Evolutionary conservation across 371 early-diverging fungal genomes (phyloP).

Genomic region (Apophysomyces elegans): DNA sequence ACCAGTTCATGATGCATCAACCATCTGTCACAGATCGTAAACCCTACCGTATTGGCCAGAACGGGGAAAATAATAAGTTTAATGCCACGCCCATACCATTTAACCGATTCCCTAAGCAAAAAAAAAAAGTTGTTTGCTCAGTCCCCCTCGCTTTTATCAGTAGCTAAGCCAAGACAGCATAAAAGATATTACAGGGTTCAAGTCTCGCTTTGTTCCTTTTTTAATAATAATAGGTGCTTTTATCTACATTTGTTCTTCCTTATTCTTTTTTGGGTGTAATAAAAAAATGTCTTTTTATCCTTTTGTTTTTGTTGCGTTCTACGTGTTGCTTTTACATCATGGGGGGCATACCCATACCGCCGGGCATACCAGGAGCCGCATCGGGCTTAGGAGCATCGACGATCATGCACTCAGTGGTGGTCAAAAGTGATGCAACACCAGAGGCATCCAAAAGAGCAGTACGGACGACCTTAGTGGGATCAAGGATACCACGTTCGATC

Average conservation of each 20-base stretch:
- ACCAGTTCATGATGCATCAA: not conserved
- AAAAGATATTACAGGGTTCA: too few species aligned
- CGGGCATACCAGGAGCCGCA: constrained; percentile 19
- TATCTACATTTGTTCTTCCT: not conserved
- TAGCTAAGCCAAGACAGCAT: too few species aligned
- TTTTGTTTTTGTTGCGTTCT: not conserved
- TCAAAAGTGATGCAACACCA: constrained; percentile 94
- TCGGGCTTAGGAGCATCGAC: constrained; percentile 86
- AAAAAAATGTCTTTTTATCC: not conserved
- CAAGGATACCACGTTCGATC: constrained; percentile 95
- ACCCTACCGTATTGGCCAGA: too few species aligned
- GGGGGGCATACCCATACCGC: constrained; percentile 32
- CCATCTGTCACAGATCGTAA: too few species aligned
- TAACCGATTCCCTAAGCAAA: too few species aligned
- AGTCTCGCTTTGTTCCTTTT: too few species aligned
- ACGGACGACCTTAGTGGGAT: constrained; percentile 98
- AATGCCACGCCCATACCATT: too few species aligned
- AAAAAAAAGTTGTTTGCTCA: too few species aligned
- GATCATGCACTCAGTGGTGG: constrained; percentile 97
- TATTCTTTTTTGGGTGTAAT: constrained; percentile 8
- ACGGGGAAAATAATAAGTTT: too few species aligned
- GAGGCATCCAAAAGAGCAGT: constrained; percentile 95
- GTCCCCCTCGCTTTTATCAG: too few species aligned
- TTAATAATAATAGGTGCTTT: not conserved
- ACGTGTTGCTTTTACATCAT: constrained; percentile 42